A percentile compares a stretch with the other conserved stretches of the same genome.
phyloP scores from a whole-genome alignment of 768 basidiomycete genomes.

The Rhodotorula graminis region DNA sequence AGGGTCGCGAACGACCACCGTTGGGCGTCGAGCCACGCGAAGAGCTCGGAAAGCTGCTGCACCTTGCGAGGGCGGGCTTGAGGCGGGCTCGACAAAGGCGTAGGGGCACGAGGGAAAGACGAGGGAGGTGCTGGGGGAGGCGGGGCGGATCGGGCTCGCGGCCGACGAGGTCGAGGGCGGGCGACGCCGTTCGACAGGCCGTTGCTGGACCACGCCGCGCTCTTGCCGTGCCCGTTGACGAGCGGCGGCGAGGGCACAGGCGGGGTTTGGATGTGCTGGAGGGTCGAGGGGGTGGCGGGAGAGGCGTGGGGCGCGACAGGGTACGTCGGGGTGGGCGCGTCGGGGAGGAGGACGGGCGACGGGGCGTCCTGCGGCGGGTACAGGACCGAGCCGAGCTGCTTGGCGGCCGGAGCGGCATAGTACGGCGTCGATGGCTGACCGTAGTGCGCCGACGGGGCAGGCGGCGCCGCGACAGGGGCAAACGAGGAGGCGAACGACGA shows the following conservation, averaged over 20 bases:
- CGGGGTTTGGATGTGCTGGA: not conserved
- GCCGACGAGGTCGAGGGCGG: no score
- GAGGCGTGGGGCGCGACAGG: conserved; percentile 2
- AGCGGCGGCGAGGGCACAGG: not conserved
- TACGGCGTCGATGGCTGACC: not conserved
- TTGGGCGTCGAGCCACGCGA: conserved; percentile 20
- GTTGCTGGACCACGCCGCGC: no score
- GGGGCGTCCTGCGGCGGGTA: conserved; percentile 22
- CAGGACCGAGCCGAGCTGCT: not conserved
- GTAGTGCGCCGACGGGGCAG: not conserved
- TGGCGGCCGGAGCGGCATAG: not conserved
- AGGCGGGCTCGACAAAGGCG: no score
- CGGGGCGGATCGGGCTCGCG: not conserved
- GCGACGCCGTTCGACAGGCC: no score
- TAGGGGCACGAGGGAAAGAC: not conserved
- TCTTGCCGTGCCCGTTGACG: not conserved
- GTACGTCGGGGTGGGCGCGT: not conserved
- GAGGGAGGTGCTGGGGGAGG: not conserved
- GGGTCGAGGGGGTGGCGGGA: not conserved
- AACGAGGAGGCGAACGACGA: conserved; percentile 2
- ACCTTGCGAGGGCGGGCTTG: not conserved
- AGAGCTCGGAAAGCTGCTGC: conserved; percentile 5
- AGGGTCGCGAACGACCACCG: conserved; percentile 24
- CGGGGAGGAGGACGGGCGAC: conserved; percentile 4
- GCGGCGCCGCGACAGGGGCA: not conserved